Percentiles rank a stretch among this genome's conserved stretches.
Conservation (phyloP, 345 rosid genomes). For the Conringia planisiliqua region DNA sequence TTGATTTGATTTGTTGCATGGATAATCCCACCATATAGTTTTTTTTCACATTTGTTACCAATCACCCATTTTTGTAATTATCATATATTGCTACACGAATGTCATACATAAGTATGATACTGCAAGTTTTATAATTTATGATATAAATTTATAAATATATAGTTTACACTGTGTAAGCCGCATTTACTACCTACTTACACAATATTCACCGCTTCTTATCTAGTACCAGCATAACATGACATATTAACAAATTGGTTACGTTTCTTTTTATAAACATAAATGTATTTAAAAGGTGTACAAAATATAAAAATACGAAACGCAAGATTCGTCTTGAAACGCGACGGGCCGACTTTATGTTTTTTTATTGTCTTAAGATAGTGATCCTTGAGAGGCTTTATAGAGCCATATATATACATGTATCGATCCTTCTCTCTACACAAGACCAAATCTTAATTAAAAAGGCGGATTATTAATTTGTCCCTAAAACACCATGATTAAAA, state of each 20-base stretch:
- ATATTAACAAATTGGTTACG: slow-evolving; percentile 23
- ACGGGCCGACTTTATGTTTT: slow-evolving; percentile 63
- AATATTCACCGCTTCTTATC: slow-evolving; percentile 36
- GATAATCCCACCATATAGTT: no score
- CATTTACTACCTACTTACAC: no score
- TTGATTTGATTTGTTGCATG: no score
- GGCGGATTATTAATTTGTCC: not conserved
- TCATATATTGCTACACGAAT: no score
- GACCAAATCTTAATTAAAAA: slow-evolving; percentile 7
- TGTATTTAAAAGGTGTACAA: not conserved
- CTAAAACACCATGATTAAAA: slow-evolving; percentile 19
- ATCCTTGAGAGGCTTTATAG: slow-evolving; percentile 14
- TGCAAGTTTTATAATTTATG: no score
- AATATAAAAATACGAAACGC: slow-evolving; percentile 8
- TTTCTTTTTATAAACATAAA: not conserved
- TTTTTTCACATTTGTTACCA: no score
- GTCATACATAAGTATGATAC: no score
- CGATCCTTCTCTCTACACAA: slow-evolving; percentile 5
- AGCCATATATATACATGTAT: slow-evolving; percentile 8
- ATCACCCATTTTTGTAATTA: no score
- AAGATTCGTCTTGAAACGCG: slow-evolving; percentile 76
- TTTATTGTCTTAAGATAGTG: slow-evolving; percentile 2
- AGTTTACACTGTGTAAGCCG: no score
- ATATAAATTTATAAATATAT: no score
- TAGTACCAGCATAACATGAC: slow-evolving; percentile 20